Evolutionary conservation across 2,329 filamentous ascomycete species (phyloP).

Genomic region (Didymella segeticola): DNA sequence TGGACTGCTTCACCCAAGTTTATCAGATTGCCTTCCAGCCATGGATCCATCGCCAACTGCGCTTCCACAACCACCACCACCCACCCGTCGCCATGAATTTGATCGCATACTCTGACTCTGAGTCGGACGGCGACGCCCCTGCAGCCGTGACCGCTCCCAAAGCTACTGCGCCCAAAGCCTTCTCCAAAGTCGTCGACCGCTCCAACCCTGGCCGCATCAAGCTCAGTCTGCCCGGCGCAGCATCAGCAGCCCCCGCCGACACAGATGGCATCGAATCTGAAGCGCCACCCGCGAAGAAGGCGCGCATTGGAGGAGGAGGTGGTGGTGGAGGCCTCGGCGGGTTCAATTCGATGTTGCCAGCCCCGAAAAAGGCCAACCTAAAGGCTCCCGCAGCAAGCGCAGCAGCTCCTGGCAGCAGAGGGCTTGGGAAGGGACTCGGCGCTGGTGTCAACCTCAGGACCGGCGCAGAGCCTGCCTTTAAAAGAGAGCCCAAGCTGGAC

Average conservation of each 20-base stretch:
- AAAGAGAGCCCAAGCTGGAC: constrained; percentile 61
- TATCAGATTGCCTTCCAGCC: too few species aligned
- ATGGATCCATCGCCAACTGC: constrained; percentile 11
- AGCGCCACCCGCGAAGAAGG: constrained; percentile 70
- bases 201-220: constrained; percentile 83
- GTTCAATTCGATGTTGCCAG: constrained; percentile 85
- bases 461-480: constrained; percentile 82
- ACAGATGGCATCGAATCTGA: constrained; percentile 52
- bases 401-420: constrained; percentile 42
- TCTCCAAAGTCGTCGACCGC: constrained; percentile 82
- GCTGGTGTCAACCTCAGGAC: constrained; percentile 79
- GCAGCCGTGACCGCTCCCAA: constrained; percentile 47
- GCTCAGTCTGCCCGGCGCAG: constrained; percentile 72
- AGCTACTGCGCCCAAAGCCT: constrained; percentile 60
- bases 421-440: constrained; percentile 50
- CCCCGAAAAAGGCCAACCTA: constrained; percentile 69
- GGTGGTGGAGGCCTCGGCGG: constrained; percentile 73
- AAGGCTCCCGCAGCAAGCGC: constrained; percentile 33
- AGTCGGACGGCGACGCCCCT: constrained; percentile 67
- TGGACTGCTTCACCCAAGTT: constrained; percentile 20
- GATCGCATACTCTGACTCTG: constrained; percentile 84
- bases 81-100: constrained; percentile 67
- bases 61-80: not conserved
- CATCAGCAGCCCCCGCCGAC: constrained; percentile 49
- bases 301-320: constrained; percentile 66